Conservation (phyloP, 352 stramenopile species). For the Halophytophthora polymorphica region DNA sequence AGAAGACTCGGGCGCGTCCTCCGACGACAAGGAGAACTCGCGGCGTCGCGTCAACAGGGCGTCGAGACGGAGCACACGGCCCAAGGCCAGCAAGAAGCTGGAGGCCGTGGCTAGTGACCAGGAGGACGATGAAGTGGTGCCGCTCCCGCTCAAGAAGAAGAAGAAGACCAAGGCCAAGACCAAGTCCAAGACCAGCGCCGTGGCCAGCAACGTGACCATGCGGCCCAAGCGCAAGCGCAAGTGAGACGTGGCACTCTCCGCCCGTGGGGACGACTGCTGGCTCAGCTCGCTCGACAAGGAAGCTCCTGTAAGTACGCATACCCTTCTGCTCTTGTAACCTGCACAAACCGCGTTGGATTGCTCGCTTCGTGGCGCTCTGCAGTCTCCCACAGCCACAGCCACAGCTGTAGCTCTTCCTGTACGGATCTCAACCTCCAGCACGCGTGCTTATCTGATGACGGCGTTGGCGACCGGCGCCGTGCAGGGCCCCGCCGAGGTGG, state of each 20-base stretch:
- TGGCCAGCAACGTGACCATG: too few relatives aligned
- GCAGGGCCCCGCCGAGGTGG: constrained; percentile 71
- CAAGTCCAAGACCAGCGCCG: constrained; percentile 14
- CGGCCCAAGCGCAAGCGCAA: constrained; percentile 43
- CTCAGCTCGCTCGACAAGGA: neutral
- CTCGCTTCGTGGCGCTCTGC: neutral
- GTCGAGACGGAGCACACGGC: constrained; percentile 2
- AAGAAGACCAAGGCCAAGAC: constrained; percentile 33
- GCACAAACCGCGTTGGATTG: neutral
- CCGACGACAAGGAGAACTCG: constrained; percentile 17
- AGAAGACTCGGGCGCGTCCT: constrained; percentile 20
- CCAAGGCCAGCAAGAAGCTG: constrained; percentile 1
- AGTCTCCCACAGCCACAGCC: neutral
- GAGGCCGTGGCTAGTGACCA: constrained; percentile 10
- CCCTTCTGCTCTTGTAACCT: neutral
- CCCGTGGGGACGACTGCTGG: too few relatives aligned
- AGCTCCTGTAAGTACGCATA: too few relatives aligned
- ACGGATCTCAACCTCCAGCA: neutral
- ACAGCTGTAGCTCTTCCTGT: too few relatives aligned
- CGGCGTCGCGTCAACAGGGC: constrained; percentile 11
- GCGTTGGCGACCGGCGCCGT: constrained; percentile 67
- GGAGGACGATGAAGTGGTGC: constrained; percentile 26
- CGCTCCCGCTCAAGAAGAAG: constrained; percentile 49
- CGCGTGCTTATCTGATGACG: constrained; percentile 63
- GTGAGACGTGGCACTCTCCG: too few relatives aligned